Base-by-base conservation (phyloP, 805 yeast species). In the Gaillardinia entomophila region DNA sequence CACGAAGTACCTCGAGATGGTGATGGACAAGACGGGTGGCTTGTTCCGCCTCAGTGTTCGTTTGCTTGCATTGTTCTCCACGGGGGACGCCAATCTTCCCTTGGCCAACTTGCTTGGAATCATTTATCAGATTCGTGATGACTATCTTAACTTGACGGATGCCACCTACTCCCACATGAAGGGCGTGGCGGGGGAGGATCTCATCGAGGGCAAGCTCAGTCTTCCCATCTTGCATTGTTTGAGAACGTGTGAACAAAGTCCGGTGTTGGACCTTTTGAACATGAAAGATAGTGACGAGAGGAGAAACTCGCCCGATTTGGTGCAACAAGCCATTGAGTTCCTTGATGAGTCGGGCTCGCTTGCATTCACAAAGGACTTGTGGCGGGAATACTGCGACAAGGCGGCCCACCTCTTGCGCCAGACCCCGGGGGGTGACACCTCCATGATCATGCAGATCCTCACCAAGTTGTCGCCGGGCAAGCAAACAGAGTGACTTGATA, bases 161-260 rank as follows among this genome's bases (percentile, higher is more conserved):
- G 66, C 62, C 16, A 57, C 59, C 8, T 60, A 68, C 30, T 53
- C 62, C 16, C 77, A 76, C 50, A 83, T 85, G 68, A 95, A 95
- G 2, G 69, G 69, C 2, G 73, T 73, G 41, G 77, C 86, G 33
- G 66, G 68, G 4, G 96, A 89, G 46, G 97, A 89, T 50, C 70
- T 89, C 19, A 76, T 87, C 0, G 96, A 89, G 53, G 96, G 96
- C 0, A 89, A 88, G 55, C 75, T 82, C 38, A 85, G 95, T 1
- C 82, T 85, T 41, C 96, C 96, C 0, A 77, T 89, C 2, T 71
- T 89, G 12, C 92, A 86, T 53, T 48, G 22, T 10, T 19, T 19
- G 22, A 6, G 22, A 10, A 19, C 22, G 22, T 19, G 22, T 10
- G 22, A 19, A 10, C 22, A 6, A 10, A 19, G 22, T 10, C 22